These are phyloP conservation scores for Dispira parvispora DNA, from an alignment of 192 early-diverging fungal genomes.

Conservation along the genomic window DNA sequence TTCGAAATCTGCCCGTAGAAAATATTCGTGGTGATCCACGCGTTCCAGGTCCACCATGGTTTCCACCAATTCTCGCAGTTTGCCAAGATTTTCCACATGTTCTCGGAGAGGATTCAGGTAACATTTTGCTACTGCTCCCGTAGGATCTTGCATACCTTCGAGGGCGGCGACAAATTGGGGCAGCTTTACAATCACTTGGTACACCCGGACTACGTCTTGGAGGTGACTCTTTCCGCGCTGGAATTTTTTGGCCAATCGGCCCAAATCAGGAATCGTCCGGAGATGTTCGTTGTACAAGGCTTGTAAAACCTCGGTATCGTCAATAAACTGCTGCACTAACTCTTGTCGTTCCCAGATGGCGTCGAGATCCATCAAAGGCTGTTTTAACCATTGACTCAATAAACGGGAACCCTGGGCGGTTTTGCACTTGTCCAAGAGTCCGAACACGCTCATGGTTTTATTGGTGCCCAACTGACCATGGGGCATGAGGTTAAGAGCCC, in stretches of 20 bases:
- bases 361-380: conserved; percentile 55
- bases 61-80: conserved; percentile 70
- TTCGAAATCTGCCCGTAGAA: conserved; percentile 77
- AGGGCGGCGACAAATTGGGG: conserved; percentile 45
- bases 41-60: conserved; percentile 77
- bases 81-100: conserved; percentile 35
- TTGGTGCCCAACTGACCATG: conserved; percentile 42
- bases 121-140: conserved; percentile 32
- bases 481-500: conserved; percentile 75
- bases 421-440: conserved; percentile 76
- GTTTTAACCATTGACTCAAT: conserved; percentile 83
- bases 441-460: conserved; percentile 51
- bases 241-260: conserved; percentile 72
- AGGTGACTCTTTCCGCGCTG: conserved; percentile 56
- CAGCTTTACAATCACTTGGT: conserved; percentile 64
- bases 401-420: conserved; percentile 73
- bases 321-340: conserved; percentile 49
- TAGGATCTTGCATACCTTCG: conserved; percentile 15
- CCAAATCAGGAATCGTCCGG: conserved; percentile 74
- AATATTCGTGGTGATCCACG: conserved; percentile 69
- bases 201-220: conserved; percentile 77
- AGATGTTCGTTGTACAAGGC: conserved; percentile 45
- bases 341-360: conserved; percentile 65
- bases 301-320: conserved; percentile 46
- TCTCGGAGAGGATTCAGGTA: conserved; percentile 34